Conservation (phyloP, 495 filamentous ascomycete species). For the Xylaria telfairii region DNA sequence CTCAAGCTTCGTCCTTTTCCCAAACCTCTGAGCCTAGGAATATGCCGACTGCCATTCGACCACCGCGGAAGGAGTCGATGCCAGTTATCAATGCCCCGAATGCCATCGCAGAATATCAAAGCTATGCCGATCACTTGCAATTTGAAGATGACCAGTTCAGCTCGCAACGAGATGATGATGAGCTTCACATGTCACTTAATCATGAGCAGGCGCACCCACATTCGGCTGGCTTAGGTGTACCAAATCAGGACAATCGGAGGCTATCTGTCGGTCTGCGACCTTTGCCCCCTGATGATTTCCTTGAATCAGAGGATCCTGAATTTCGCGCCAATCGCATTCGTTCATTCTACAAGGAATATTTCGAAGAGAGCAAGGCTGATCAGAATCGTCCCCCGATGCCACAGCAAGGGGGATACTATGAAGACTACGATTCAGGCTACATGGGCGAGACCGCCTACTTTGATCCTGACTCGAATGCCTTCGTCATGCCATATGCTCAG, state of each 20-base stretch:
- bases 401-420: constrained; percentile 61
- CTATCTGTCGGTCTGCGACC: constrained; percentile 92
- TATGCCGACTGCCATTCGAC: constrained; percentile 19
- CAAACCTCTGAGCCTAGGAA: constrained; percentile 14
- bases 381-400: constrained; percentile 50
- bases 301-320: constrained; percentile 83
- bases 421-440: constrained; percentile 72
- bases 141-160: constrained; percentile 25
- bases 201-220: constrained; percentile 40
- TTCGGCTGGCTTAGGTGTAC: constrained; percentile 55
- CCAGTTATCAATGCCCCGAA: constrained; percentile 22
- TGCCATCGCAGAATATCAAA: constrained; percentile 30
- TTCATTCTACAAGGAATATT: constrained; percentile 99
- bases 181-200: constrained; percentile 42
- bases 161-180: constrained; percentile 6
- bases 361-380: constrained; percentile 78
- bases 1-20: constrained; percentile 20
- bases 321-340: constrained; percentile 93
- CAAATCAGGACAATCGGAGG: constrained; percentile 70
- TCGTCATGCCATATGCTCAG: constrained; percentile 80
- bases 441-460: constrained; percentile 69
- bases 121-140: constrained; percentile 37
- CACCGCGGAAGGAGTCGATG: constrained; percentile 35
- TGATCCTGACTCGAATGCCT: constrained; percentile 76
- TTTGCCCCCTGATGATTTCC: constrained; percentile 76